Evolutionary conservation across 352 stramenopile genomes (phyloP), one percentile per base, ranked within the genome.

Genomic region (Phytophthora fragariaefolia): DNA sequence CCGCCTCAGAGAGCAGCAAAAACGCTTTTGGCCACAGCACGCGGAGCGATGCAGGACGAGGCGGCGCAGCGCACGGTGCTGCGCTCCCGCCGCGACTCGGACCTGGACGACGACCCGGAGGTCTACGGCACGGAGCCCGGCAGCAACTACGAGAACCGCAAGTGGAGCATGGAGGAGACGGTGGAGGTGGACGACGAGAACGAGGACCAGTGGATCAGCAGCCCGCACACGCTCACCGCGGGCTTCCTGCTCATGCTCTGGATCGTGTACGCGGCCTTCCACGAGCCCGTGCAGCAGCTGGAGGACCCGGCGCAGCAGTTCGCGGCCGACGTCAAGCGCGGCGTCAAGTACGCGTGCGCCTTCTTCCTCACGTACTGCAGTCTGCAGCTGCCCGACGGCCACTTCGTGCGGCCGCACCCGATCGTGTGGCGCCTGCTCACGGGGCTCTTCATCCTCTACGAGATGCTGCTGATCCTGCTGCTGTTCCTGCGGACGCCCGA

Each of bases 361-460:
- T 95, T 95, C 54, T 97, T 97, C 76, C 77, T 97, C 54, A 90
- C 90, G 56, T 97, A 97, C 67, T 95, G 87, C 73, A 74, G 74
- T 66, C 69, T 97, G 47, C 89, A 97, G 62, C 71, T 97, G 30
- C 89, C 87, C 22, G 89, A 97, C 58, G 87, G 87, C 10, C 89
- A 97, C 58, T 94, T 96, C 47, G 73, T 92, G 38, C 89, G 89
- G 2, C 93, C 93, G 50, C 93, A 98, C 51, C 93, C 93, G 27
- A 92, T 96, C 38, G 76, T 98, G 36, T 98, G 93, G 93, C 83
- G 93, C 15, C 54, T 98, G 9, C 77, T 98, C 40, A 97, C 95
- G 13, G 93, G 92, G 20, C 76, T 90, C 36, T 97, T 96, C 61
- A 96, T 97, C 42, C 76, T 98, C 9, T 98, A 98, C 72, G 89